Evolutionary conservation across 1,284 basidiomycete species (phyloP).

Genomic region (Singerocomus rubriflavus): DNA sequence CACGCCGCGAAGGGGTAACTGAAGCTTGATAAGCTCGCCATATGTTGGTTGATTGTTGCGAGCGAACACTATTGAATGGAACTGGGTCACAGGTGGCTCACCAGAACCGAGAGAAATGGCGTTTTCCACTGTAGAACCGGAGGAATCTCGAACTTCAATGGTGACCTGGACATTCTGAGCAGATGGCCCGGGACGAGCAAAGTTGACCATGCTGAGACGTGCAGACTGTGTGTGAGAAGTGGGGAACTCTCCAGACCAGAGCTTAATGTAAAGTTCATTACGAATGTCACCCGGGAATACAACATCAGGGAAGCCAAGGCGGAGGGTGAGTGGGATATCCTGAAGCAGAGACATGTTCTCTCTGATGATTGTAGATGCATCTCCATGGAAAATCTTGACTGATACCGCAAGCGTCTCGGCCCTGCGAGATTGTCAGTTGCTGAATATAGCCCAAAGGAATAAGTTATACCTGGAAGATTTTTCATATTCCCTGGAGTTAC

Average conservation of each 20-base stretch:
- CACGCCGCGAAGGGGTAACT: constrained; percentile 66
- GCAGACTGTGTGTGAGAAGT: constrained; percentile 46
- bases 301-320: constrained; percentile 96
- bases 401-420: constrained; percentile 87
- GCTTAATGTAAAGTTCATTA: constrained; percentile 93
- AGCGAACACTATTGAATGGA: constrained; percentile 88
- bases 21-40: constrained; percentile 90
- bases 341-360: constrained; percentile 89
- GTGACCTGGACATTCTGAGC: constrained; percentile 85
- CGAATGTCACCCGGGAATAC: constrained; percentile 91
- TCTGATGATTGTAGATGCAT: constrained; percentile 68
- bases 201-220: constrained; percentile 61
- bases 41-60: constrained; percentile 86
- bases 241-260: constrained; percentile 87
- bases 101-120: constrained; percentile 85
- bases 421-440: constrained; percentile 38
- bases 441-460: background rate
- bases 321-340: constrained; percentile 77
- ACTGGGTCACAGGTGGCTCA: constrained; percentile 76
- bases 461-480: constrained; percentile 71
- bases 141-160: constrained; percentile 79
- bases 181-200: constrained; percentile 52
- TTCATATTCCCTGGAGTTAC: constrained; percentile 78
- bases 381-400: constrained; percentile 87
- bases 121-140: constrained; percentile 72